These are phyloP conservation scores for Clonostachys chloroleuca DNA, from an alignment of 2,329 filamentous ascomycete genomes.

Conservation along the genomic window DNA sequence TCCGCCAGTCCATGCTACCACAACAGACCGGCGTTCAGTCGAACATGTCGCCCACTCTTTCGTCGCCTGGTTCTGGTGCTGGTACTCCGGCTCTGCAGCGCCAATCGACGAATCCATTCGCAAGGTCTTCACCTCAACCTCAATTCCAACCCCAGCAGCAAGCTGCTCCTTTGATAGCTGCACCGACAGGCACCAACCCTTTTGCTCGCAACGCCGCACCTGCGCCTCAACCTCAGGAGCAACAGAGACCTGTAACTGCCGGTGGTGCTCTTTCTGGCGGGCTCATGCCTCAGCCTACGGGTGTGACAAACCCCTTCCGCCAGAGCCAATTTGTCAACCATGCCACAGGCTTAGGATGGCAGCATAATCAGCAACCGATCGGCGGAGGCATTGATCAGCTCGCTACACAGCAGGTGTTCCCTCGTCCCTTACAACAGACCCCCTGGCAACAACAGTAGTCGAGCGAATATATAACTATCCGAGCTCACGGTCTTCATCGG, in stretches of 20 bases:
- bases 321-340: constrained; percentile 90
- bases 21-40: constrained; percentile 39
- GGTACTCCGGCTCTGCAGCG: constrained; percentile 35
- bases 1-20: constrained; percentile 84
- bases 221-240: constrained; percentile 18
- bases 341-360: constrained; percentile 83
- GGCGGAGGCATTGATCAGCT: constrained; percentile 78
- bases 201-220: constrained; percentile 43
- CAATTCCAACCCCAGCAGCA: constrained; percentile 35
- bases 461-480: too few species aligned
- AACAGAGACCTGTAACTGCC: constrained; percentile 39
- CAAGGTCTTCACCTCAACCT: constrained; percentile 49
- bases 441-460: constrained; percentile 50
- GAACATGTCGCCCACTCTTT: constrained; percentile 4
- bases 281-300: constrained; percentile 73
- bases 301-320: constrained; percentile 90
- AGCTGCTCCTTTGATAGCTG: constrained; percentile 36
- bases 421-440: constrained; percentile 64
- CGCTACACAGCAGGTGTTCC: constrained; percentile 79
- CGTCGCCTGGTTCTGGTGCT: constrained; percentile 33
- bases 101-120: constrained; percentile 84
- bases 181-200: constrained; percentile 54
- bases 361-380: constrained; percentile 71
- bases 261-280: constrained; percentile 20
- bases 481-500: too few species aligned